phyloP scores from a whole-genome alignment of 805 yeast species.

The Debaryomyces castellii region DNA sequence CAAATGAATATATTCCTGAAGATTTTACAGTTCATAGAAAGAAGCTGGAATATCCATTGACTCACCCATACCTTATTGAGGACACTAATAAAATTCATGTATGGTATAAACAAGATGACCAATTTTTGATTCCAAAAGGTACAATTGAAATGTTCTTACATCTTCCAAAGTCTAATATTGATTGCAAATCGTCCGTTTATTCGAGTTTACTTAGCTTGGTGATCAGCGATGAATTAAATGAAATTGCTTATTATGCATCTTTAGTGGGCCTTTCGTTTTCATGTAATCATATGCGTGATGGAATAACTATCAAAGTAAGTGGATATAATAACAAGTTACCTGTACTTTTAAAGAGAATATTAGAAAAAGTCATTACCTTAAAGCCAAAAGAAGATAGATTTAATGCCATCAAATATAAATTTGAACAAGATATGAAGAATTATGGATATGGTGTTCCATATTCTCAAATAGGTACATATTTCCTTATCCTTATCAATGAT shows the following conservation, averaged over 20 bases:
- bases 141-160: conserved; percentile 63
- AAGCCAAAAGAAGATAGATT: conserved; percentile 59
- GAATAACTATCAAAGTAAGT: conserved; percentile 61
- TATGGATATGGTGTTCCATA: conserved; percentile 76
- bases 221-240: conserved; percentile 72
- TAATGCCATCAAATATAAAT: conserved; percentile 62
- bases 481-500: conserved; percentile 68
- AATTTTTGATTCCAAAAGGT: conserved; percentile 86
- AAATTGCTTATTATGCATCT: conserved; percentile 78
- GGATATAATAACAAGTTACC: conserved; percentile 86
- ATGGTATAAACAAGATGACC: conserved; percentile 91
- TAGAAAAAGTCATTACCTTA: conserved; percentile 53
- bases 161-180: conserved; percentile 59
- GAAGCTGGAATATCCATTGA: conserved; percentile 32
- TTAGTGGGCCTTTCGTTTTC: conserved; percentile 71
- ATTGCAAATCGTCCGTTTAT: conserved; percentile 57
- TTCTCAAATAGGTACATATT: conserved; percentile 65
- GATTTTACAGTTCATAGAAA: conserved; percentile 62
- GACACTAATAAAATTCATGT: conserved; percentile 52
- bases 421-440: conserved; percentile 62
- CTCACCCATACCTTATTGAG: conserved; percentile 62
- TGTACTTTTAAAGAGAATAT: conserved; percentile 58
- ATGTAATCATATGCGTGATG: conserved; percentile 63
- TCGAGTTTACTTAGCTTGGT: conserved; percentile 67
- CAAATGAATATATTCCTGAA: conserved; percentile 81